phyloP scores from a whole-genome alignment of 208 protist species.

The Crithidia brevicula region DNA sequence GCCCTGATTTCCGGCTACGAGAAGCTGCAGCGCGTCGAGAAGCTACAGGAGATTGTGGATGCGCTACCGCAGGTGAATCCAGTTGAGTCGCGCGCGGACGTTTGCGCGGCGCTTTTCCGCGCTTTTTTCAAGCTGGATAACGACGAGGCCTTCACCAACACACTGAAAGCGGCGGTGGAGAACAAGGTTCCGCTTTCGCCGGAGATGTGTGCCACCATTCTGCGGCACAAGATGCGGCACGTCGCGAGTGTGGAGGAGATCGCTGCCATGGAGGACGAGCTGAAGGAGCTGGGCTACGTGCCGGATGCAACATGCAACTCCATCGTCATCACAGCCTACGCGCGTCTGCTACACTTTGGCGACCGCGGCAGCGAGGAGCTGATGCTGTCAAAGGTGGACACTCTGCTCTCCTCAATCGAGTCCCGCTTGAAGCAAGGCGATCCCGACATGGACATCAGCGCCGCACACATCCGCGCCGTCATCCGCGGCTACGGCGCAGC shows the following conservation, averaged over 20 bases:
- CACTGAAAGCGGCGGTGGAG: slow-evolving; percentile 63
- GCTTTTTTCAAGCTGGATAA: slow-evolving; percentile 57
- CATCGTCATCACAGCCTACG: slow-evolving; percentile 88
- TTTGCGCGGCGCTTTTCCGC: slow-evolving; percentile 68
- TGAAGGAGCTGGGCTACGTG: slow-evolving; percentile 66
- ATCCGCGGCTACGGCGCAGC: slow-evolving; percentile 89
- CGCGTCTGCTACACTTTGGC: slow-evolving; percentile 83
- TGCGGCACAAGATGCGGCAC: slow-evolving; percentile 80
- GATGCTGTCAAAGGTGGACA: slow-evolving; percentile 90
- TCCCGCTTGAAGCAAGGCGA: slow-evolving; percentile 83
- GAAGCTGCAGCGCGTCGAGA: slow-evolving; percentile 65
- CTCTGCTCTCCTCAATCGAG: slow-evolving; percentile 85
- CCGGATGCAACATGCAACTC: slow-evolving; percentile 84
- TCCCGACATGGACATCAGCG: slow-evolving; percentile 86
- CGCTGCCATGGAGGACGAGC: slow-evolving; percentile 62
- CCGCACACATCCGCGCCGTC: slow-evolving; percentile 81
- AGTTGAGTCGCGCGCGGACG: slow-evolving; percentile 25
- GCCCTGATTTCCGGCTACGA: slow-evolving; percentile 87
- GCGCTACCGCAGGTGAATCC: slow-evolving; percentile 31
- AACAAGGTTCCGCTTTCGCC: slow-evolving; percentile 42
- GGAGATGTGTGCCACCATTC: slow-evolving; percentile 56
- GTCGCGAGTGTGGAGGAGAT: slow-evolving; percentile 76
- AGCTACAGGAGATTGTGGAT: slow-evolving; percentile 59
- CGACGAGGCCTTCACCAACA: slow-evolving; percentile 65
- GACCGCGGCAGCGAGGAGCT: slow-evolving; percentile 85